phyloP scores from a whole-genome alignment of 2,329 filamentous ascomycete genomes.

The Epichloe typhina region DNA sequence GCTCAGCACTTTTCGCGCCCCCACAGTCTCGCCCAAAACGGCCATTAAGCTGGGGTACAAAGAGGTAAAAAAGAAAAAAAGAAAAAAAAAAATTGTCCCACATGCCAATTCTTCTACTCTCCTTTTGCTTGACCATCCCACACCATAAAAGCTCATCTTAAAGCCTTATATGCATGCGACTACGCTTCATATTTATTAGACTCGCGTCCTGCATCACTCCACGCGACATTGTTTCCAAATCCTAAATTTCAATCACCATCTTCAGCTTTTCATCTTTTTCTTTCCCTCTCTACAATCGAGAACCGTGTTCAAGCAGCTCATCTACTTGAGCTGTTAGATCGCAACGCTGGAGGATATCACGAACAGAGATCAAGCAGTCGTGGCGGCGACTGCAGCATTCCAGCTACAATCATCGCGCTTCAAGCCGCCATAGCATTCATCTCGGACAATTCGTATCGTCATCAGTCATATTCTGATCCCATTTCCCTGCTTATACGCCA shows the following conservation, averaged over 20 bases:
- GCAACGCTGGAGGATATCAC: constrained; percentile 9
- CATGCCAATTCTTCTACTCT: no score
- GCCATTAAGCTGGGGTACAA: neutral
- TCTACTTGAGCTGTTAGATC: constrained; percentile 6
- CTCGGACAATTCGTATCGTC: neutral
- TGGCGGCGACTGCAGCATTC: constrained; percentile 8
- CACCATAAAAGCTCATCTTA: no score
- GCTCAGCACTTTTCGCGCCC: neutral
- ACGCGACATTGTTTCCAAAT: neutral
- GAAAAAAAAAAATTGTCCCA: no score
- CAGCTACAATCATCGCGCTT: constrained; percentile 4
- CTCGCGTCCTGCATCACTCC: neutral
- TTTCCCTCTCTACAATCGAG: neutral
- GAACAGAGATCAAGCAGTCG: constrained; percentile 6
- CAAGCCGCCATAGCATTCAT: constrained; percentile 7
- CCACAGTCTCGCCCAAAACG: neutral
- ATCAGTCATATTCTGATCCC: neutral
- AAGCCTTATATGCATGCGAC: neutral
- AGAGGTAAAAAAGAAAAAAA: no score
- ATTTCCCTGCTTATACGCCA: neutral
- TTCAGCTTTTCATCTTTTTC: neutral
- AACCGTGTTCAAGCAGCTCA: constrained; percentile 3
- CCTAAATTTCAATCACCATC: neutral
- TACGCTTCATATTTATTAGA: neutral
- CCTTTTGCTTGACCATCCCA: no score